These are phyloP conservation scores for Omphalotus olearius DNA, from an alignment of 1,284 basidiomycete genomes.

Conservation along the genomic window DNA sequence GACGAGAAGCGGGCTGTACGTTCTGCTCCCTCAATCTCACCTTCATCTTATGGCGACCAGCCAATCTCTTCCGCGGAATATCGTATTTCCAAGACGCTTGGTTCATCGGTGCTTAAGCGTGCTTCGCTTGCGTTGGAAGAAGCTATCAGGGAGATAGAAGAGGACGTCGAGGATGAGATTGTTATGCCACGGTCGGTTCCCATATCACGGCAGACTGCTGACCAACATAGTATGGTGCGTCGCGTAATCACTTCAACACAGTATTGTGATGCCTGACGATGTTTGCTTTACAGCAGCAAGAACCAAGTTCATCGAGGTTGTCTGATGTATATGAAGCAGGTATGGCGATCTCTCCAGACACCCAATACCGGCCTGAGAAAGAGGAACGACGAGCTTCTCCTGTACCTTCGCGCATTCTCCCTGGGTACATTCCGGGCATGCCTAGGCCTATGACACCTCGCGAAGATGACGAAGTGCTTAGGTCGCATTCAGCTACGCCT, in stretches of 20 bases:
- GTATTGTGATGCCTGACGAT: slow-evolving; percentile 1
- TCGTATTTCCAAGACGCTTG: slow-evolving; percentile 45
- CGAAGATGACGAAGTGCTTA: slow-evolving; percentile 59
- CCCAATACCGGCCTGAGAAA: slow-evolving; percentile 37
- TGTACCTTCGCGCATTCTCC: slow-evolving; percentile 59
- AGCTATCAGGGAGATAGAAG: slow-evolving; percentile 69
- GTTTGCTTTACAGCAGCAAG: slow-evolving; percentile 22
- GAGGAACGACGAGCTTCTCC: slow-evolving; percentile 51
- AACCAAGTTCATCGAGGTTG: slow-evolving; percentile 21
- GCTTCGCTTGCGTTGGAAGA: slow-evolving; percentile 70
- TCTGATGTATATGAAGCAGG: slow-evolving; percentile 44
- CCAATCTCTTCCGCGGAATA: slow-evolving; percentile 35
- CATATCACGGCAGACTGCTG: slow-evolving; percentile 32
- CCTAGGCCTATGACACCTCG: slow-evolving; percentile 80
- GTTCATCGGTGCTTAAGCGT: slow-evolving; percentile 50
- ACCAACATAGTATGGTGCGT: slow-evolving; percentile 25
- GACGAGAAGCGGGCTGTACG: slow-evolving; percentile 38
- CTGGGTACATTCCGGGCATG: slow-evolving; percentile 86
- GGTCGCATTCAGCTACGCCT: slow-evolving; percentile 74
- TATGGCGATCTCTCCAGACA: slow-evolving; percentile 68
- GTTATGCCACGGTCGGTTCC: slow-evolving; percentile 63
- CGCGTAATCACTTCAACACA: slow-evolving; percentile 2
- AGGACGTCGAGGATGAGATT: slow-evolving; percentile 66
- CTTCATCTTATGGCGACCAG: slow-evolving; percentile 29
- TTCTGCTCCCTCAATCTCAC: slow-evolving; percentile 32